Conservation (phyloP, 164 flowering plant species). For the Pachysandra terminalis region DNA sequence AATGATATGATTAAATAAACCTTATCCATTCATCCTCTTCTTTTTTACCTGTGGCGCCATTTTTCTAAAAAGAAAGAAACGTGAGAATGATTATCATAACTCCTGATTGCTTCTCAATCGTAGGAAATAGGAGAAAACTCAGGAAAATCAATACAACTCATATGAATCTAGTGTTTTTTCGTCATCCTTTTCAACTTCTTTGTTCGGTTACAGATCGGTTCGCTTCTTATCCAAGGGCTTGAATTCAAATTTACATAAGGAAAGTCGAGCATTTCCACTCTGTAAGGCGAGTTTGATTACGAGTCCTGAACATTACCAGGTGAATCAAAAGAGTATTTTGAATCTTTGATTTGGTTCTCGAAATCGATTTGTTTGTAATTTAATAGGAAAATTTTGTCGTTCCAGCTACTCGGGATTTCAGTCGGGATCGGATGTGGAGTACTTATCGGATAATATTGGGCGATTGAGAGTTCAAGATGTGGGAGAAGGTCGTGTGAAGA, state of each 20-base stretch:
- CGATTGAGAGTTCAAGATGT: slow-evolving; percentile 71
- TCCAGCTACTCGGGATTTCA: slow-evolving; percentile 63
- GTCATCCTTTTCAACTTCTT: too few species aligned
- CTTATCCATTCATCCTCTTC: neutral
- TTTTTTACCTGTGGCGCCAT: slow-evolving; percentile 12
- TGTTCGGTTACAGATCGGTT: slow-evolving; percentile 2
- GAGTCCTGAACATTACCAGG: slow-evolving; percentile 78
- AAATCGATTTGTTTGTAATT: neutral
- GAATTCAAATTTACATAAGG: neutral
- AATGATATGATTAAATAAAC: too few species aligned
- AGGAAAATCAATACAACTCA: neutral
- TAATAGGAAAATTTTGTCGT: neutral
- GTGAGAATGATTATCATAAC: slow-evolving; percentile 16
- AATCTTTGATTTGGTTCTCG: slow-evolving; percentile 1
- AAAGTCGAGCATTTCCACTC: slow-evolving; percentile 6
- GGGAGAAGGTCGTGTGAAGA: slow-evolving; percentile 80
- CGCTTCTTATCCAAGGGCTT: slow-evolving; percentile 6
- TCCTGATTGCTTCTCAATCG: neutral
- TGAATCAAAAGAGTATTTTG: slow-evolving; percentile 14
- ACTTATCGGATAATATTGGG: slow-evolving; percentile 43
- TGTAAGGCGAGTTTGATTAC: slow-evolving; percentile 50
- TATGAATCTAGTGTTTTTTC: slow-evolving; percentile 1
- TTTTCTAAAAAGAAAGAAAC: neutral
- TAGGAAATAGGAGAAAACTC: neutral
- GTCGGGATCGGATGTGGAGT: slow-evolving; percentile 33